Percentiles rank a stretch among this genome's conserved stretches.
Evolutionary conservation across 176 grass and related monocot genomes (phyloP).

Genomic region (Cenchrus purpureus): DNA sequence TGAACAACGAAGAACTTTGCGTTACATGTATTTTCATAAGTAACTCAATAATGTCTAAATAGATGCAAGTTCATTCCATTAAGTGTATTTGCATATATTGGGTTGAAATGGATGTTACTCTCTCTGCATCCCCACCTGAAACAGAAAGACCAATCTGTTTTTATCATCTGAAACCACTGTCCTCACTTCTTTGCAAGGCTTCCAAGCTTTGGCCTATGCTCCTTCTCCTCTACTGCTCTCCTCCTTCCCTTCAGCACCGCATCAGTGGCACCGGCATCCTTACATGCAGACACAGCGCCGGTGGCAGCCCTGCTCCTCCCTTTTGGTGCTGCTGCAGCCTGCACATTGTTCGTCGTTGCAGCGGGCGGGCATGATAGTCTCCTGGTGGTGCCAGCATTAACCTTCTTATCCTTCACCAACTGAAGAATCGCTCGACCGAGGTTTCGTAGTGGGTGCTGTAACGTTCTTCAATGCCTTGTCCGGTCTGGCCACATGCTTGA

Average conservation of each 20-base stretch:
- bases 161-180: constrained; percentile 2
- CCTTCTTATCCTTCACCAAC: constrained; percentile 30
- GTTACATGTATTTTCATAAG: background rate
- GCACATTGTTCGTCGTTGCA: background rate
- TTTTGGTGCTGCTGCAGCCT: background rate
- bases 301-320: constrained; percentile 5
- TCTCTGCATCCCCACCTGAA: constrained; percentile 2
- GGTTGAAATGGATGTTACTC: background rate
- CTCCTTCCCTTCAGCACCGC: constrained; percentile 30
- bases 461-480: constrained; percentile 26
- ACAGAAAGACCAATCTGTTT: background rate
- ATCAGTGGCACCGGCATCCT: background rate
- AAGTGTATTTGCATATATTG: constrained; percentile 1
- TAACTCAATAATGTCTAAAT: constrained; percentile 6
- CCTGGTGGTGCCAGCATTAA: background rate
- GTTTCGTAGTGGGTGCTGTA: background rate
- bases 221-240: constrained; percentile 38
- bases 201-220: constrained; percentile 39
- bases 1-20: background rate
- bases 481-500: background rate
- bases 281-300: background rate
- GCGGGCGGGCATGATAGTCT: constrained; percentile 26
- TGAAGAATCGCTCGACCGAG: background rate
- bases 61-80: constrained; percentile 11
- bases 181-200: constrained; percentile 44